phyloP scores from a whole-genome alignment of 1,284 basidiomycete genomes.

The Irpex sp. region DNA sequence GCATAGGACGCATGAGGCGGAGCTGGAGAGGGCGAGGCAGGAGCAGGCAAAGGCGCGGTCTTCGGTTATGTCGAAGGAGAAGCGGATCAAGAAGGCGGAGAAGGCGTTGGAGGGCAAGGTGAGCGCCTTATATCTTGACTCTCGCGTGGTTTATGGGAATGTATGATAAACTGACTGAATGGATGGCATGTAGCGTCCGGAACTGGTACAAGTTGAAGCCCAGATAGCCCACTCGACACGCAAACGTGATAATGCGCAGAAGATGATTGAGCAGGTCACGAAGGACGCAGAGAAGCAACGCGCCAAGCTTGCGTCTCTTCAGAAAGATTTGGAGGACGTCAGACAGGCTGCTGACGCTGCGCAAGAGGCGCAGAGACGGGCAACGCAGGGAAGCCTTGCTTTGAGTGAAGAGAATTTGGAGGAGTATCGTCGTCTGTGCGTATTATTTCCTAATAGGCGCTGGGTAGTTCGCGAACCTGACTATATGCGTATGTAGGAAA shows the following conservation, averaged over 20 bases:
- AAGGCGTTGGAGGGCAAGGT: constrained; percentile 55
- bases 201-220: constrained; percentile 75
- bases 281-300: constrained; percentile 68
- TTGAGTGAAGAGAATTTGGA: constrained; percentile 81
- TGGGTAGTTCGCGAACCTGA: background rate
- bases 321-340: constrained; percentile 64
- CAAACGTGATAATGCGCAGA: constrained; percentile 68
- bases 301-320: constrained; percentile 51
- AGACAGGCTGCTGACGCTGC: constrained; percentile 71
- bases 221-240: constrained; percentile 83
- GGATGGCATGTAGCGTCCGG: too few species aligned
- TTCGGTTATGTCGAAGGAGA: constrained; percentile 27
- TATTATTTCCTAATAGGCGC: constrained; percentile 3
- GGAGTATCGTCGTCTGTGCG: constrained; percentile 83
- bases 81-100: constrained; percentile 28
- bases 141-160: too few species aligned
- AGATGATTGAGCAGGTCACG: constrained; percentile 58
- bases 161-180: too few species aligned
- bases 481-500: constrained; percentile 46
- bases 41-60: constrained; percentile 79
- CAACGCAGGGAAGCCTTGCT: constrained; percentile 70
- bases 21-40: constrained; percentile 68
- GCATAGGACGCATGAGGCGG: constrained; percentile 65
- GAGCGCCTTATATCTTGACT: too few species aligned
- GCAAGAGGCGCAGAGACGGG: constrained; percentile 75